phyloP scores from a whole-genome alignment of 1,284 basidiomycete species.

The Puccinia coronata region DNA sequence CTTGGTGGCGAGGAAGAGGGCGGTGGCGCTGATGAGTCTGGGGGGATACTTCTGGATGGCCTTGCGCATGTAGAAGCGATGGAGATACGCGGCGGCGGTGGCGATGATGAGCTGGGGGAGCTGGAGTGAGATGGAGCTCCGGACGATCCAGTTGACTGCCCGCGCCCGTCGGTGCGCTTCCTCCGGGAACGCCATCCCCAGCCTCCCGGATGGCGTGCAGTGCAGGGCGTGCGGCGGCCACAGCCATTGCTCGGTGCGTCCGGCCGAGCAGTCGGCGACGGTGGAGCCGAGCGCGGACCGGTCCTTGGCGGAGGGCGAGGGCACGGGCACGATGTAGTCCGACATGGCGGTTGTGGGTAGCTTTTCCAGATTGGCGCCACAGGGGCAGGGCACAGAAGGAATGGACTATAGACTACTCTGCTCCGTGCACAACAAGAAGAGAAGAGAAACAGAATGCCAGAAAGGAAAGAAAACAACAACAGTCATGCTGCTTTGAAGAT shows the following conservation, averaged over 20 bases:
- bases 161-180: constrained; percentile 23
- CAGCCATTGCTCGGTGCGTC: constrained; percentile 42
- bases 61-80: constrained; percentile 57
- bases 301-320: constrained; percentile 7
- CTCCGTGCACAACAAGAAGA: neutral
- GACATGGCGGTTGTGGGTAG: neutral
- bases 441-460: neutral
- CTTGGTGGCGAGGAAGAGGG: constrained; percentile 56
- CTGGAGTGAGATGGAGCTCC: constrained; percentile 19
- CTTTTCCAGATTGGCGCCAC: too few species aligned
- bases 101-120: constrained; percentile 52
- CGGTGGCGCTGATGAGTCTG: constrained; percentile 52
- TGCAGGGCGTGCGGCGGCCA: constrained; percentile 15
- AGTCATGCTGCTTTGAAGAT: constrained; percentile 56
- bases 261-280: constrained; percentile 22
- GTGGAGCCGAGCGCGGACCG: constrained; percentile 25
- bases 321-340: constrained; percentile 35
- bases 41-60: constrained; percentile 52
- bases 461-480: neutral
- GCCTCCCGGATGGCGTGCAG: constrained; percentile 22
- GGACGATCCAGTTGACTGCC: constrained; percentile 35
- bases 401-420: too few species aligned
- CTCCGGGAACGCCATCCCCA: constrained; percentile 14
- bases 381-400: too few species aligned
- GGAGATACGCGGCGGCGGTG: constrained; percentile 54